Percentiles rank a stretch among this genome's conserved stretches.
phyloP scores from a whole-genome alignment of 2,329 filamentous ascomycete species.

The Paraphoma sp. region DNA sequence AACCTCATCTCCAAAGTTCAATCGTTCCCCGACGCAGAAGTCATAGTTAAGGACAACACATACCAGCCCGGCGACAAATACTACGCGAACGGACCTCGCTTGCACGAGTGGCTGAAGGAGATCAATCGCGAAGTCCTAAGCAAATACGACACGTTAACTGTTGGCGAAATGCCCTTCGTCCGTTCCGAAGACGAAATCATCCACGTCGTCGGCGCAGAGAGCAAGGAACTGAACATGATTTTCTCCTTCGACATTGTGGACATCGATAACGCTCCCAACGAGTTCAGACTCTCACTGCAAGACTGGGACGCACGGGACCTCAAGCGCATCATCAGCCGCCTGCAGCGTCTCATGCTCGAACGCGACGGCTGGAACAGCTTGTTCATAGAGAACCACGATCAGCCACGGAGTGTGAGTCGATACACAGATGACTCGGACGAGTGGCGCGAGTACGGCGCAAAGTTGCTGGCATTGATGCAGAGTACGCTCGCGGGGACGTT shows the following conservation, averaged over 20 bases:
- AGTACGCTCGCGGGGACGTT: slow-evolving; percentile 56
- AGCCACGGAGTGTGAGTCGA: slow-evolving; percentile 57
- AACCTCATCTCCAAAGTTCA: slow-evolving; percentile 47
- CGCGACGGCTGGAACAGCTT: slow-evolving; percentile 56
- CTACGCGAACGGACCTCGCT: slow-evolving; percentile 70
- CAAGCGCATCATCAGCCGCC: slow-evolving; percentile 39
- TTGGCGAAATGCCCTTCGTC: slow-evolving; percentile 68
- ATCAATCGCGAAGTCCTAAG: slow-evolving; percentile 66
- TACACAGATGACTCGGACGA: slow-evolving; percentile 57
- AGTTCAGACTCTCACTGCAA: slow-evolving; percentile 44
- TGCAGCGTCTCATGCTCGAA: slow-evolving; percentile 48
- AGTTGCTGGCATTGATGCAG: slow-evolving; percentile 56
- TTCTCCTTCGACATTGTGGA: slow-evolving; percentile 60
- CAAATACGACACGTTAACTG: slow-evolving; percentile 69
- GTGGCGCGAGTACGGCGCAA: slow-evolving; percentile 56
- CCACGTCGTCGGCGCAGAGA: slow-evolving; percentile 51
- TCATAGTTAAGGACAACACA: slow-evolving; percentile 39
- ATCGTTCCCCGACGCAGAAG: slow-evolving; percentile 34
- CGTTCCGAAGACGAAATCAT: slow-evolving; percentile 57
- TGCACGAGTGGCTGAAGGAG: slow-evolving; percentile 73
- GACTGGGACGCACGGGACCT: slow-evolving; percentile 43
- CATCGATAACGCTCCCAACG: slow-evolving; percentile 45
- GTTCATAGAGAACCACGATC: slow-evolving; percentile 62
- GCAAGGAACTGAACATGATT: slow-evolving; percentile 70
- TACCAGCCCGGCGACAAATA: slow-evolving; percentile 58